Percentiles rank a stretch among this genome's conserved stretches.
Conservation (phyloP, 805 yeast species). For the Candida pseudoglaebosa region DNA sequence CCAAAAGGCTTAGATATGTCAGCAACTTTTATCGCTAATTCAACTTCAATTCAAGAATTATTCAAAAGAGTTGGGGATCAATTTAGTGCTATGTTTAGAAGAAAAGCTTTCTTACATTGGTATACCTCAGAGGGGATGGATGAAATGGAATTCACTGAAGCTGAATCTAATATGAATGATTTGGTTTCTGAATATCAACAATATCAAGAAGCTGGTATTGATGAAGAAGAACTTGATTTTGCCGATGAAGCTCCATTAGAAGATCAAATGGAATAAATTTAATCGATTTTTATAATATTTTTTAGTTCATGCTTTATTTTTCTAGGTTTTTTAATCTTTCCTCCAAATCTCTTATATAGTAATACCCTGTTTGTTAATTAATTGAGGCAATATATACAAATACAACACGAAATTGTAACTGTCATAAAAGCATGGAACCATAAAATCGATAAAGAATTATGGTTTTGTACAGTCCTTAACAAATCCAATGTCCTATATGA, state of each 20-base stretch:
- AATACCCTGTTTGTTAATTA: constrained; percentile 5
- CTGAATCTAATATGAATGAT: constrained; percentile 87
- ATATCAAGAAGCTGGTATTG: constrained; percentile 78
- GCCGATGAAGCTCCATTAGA: constrained; percentile 63
- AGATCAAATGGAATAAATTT: constrained; percentile 41
- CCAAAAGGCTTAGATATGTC: constrained; percentile 83
- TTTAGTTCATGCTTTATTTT: constrained; percentile 3
- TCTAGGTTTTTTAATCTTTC: constrained; percentile 1
- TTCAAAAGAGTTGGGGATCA: constrained; percentile 88
- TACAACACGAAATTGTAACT: too few species aligned
- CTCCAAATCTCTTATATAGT: constrained; percentile 4
- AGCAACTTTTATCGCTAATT: constrained; percentile 90
- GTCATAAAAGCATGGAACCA: too few species aligned
- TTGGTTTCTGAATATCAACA: constrained; percentile 86
- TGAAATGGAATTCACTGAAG: constrained; percentile 89
- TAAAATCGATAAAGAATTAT: too few species aligned
- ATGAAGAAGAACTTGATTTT: constrained; percentile 71
- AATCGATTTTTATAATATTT: background rate
- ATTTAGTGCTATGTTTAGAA: constrained; percentile 87
- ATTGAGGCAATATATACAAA: constrained; percentile 1
- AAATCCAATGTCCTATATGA: too few species aligned
- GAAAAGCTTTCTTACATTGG: constrained; percentile 96
- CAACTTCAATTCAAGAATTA: constrained; percentile 88
- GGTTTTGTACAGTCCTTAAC: background rate
- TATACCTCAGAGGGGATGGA: constrained; percentile 96